Evolutionary conservation across 2,329 filamentous ascomycete genomes (phyloP).

Genomic region (Ascochyta koolunga): DNA sequence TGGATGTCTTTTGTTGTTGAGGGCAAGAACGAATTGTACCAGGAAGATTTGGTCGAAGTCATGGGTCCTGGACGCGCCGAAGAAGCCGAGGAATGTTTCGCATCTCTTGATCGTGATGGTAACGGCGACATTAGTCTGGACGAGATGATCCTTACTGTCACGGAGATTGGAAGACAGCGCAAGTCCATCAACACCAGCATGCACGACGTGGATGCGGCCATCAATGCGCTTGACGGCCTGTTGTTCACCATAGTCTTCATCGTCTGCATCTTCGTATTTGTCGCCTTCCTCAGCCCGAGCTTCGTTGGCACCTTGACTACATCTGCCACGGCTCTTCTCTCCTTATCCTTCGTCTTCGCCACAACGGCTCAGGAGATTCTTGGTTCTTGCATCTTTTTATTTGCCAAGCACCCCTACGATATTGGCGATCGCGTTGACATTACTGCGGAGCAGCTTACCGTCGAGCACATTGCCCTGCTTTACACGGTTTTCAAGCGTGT

Average conservation of each 20-base stretch:
- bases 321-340: constrained; percentile 88
- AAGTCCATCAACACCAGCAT: constrained; percentile 91
- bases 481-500: constrained; percentile 91
- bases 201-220: constrained; percentile 96
- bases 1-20: constrained; percentile 99
- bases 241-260: constrained; percentile 81
- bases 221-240: constrained; percentile 87
- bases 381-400: constrained; percentile 98
- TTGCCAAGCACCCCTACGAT: constrained; percentile 97
- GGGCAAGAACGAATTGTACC: constrained; percentile 77
- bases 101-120: constrained; percentile 78
- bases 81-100: constrained; percentile 87
- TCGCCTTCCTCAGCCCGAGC: constrained; percentile 86
- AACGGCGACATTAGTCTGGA: constrained; percentile 96
- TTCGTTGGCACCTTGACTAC: constrained; percentile 87
- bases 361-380: constrained; percentile 92
- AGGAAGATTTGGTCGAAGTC: constrained; percentile 86
- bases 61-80: constrained; percentile 74
- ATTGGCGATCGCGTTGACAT: constrained; percentile 95
- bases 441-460: constrained; percentile 70
- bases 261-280: constrained; percentile 82
- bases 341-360: constrained; percentile 95
- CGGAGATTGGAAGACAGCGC: constrained; percentile 82
- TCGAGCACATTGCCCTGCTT: constrained; percentile 92
- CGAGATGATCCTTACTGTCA: constrained; percentile 89